phyloP scores from a whole-genome alignment of 495 filamentous ascomycete species.

The Parathielavia hyrcaniae region DNA sequence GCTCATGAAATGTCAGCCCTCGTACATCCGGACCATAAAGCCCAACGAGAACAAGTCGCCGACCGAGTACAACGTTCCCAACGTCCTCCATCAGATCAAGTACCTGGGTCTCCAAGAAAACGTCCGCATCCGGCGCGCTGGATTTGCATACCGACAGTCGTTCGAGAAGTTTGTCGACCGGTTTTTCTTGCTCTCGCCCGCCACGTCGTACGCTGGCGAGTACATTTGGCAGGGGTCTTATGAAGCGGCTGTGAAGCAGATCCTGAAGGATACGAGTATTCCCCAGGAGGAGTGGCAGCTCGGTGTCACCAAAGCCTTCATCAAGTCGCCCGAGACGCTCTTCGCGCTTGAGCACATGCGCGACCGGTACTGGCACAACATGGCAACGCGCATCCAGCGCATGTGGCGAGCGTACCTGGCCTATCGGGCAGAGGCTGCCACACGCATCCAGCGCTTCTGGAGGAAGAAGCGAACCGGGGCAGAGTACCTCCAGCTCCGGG shows the following conservation, averaged over 20 bases:
- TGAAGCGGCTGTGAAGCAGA: constrained; percentile 82
- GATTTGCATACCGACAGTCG: constrained; percentile 95
- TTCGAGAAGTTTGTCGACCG: constrained; percentile 98
- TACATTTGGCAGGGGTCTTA: constrained; percentile 91
- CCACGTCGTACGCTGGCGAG: constrained; percentile 91
- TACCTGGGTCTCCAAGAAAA: constrained; percentile 99
- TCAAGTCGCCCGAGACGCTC: constrained; percentile 96
- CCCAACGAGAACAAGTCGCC: constrained; percentile 98
- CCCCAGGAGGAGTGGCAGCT: constrained; percentile 94
- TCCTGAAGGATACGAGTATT: constrained; percentile 92
- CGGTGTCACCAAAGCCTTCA: constrained; percentile 94
- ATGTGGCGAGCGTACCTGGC: constrained; percentile 95
- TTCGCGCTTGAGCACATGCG: constrained; percentile 98
- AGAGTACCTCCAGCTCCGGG: constrained; percentile 79
- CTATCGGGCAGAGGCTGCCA: constrained; percentile 87
- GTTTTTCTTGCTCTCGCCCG: constrained; percentile 91
- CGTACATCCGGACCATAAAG: constrained; percentile 98
- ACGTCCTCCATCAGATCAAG: constrained; percentile 98
- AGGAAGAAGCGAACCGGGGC: constrained; percentile 79
- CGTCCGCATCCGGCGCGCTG: constrained; percentile 91
- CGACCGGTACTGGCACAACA: constrained; percentile 97
- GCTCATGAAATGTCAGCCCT: constrained; percentile 92
- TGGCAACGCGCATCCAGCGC: constrained; percentile 95
- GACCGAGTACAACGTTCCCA: constrained; percentile 79
- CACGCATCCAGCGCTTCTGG: constrained; percentile 92